Evolutionary conservation across 129 eudicot species (phyloP), one percentile per base, ranked within the genome.

Genomic region (Saposhnikovia divaricata): DNA sequence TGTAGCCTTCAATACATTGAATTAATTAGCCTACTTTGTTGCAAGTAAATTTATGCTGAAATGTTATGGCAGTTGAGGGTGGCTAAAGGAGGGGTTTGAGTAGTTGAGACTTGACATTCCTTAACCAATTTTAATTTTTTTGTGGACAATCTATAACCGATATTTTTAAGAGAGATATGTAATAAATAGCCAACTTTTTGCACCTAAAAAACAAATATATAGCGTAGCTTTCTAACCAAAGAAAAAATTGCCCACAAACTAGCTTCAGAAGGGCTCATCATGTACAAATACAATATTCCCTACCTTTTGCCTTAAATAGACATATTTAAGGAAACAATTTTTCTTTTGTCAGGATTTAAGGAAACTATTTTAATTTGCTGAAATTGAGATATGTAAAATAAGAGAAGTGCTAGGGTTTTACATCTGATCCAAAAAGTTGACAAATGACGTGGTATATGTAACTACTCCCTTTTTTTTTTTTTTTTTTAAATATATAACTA

Each of bases 51-150:
- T 43, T 43, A 39, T 74, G 77, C 9, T 37, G 59, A 48, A 37
- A 77, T 61, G 34, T 77, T 19, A 34, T 48, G 45, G 46, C 46
- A 53, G 46, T 37, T 50, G 46, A 77, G 47, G 46, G 51, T 50
- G 44, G 44, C 11, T 7, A 38, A 25, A 23, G 1, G 69, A 76
- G 65, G 15, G 69, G 70, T 31, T 27, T 37, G 37, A 77, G 80
- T 77, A 40, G 80, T 77, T 77, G 80, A 57, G 44, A 40, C 73
- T 77, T 77, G 73, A 57, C 28, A 59, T 69, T 39, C 23, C 46
- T 59, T 34, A n/a, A 51, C 51, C 34, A 25, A n/a, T 9, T 61
- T n/a, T 10, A 21, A n/a, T 21, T 38, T 34, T 21, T 25, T 39
- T 57, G 21, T 9, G 43, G 27, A 57, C 72, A 40, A 38, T 55